Evolutionary conservation across 495 filamentous ascomycete species (phyloP).

Genomic region (Jackrogersella minutella): DNA sequence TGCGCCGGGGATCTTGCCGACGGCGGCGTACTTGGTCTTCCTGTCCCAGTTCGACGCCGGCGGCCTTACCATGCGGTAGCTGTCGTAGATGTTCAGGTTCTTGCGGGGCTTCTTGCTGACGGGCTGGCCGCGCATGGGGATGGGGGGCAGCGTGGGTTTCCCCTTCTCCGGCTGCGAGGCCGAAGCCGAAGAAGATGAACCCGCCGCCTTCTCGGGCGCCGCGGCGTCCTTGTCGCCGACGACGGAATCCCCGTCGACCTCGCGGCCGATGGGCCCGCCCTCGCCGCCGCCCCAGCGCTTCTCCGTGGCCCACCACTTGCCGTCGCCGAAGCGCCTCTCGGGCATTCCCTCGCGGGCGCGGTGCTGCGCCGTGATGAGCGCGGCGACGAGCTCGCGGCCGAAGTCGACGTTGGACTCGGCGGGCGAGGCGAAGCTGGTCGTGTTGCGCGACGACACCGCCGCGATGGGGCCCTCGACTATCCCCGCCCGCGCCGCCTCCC

Average conservation of each 20-base stretch:
- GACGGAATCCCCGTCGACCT: slow-evolving; percentile 56
- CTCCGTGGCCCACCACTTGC: slow-evolving; percentile 79
- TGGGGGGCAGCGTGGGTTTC: not conserved
- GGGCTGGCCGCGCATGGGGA: slow-evolving; percentile 56
- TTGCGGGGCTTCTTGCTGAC: slow-evolving; percentile 55
- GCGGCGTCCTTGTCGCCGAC: slow-evolving; percentile 55
- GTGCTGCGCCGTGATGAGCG: slow-evolving; percentile 83
- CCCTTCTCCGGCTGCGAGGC: not conserved
- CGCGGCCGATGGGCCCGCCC: slow-evolving; percentile 67
- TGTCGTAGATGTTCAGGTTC: slow-evolving; percentile 61
- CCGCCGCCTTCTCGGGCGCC: not conserved
- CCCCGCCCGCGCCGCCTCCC: slow-evolving; percentile 73
- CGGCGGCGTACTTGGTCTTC: slow-evolving; percentile 72
- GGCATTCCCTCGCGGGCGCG: slow-evolving; percentile 72
- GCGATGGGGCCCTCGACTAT: slow-evolving; percentile 80
- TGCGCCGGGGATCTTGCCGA: slow-evolving; percentile 65
- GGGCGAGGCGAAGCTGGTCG: slow-evolving; percentile 55
- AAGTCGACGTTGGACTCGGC: slow-evolving; percentile 69
- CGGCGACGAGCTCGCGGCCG: slow-evolving; percentile 74
- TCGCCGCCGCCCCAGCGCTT: slow-evolving; percentile 80
- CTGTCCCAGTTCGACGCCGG: slow-evolving; percentile 78
- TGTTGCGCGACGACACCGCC: slow-evolving; percentile 65
- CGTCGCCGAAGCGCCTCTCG: slow-evolving; percentile 74
- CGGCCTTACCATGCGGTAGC: slow-evolving; percentile 66
- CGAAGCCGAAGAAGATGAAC: not conserved